Evolutionary conservation across 441 rosid species (phyloP).

Genomic region (Flueggea neowawraea): DNA sequence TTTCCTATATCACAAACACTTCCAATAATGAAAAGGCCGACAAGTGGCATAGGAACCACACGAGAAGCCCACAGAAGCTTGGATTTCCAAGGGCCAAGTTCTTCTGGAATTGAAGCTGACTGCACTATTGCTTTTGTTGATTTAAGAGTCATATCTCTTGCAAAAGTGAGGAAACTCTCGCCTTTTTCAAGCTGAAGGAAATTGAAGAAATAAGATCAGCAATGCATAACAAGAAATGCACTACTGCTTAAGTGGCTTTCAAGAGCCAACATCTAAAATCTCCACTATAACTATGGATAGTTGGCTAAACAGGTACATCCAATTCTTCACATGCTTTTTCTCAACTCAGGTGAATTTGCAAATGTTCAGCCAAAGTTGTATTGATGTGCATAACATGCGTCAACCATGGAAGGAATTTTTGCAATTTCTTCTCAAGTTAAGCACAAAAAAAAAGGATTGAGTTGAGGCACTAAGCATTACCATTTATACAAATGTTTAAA

Average conservation of each 20-base stretch:
- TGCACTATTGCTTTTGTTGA: conserved; percentile 84
- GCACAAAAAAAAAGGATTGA: no score
- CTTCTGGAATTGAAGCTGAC: conserved; percentile 50
- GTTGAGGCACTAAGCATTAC: no score
- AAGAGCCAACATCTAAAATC: no score
- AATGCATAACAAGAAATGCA: background rate
- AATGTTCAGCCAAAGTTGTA: no score
- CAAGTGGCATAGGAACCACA: conserved; percentile 92
- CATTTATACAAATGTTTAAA: no score
- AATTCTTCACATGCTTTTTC: no score
- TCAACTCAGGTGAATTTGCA: no score
- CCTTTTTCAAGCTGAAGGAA: conserved; percentile 75
- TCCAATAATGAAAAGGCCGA: conserved; percentile 79
- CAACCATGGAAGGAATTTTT: no score
- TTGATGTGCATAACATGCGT: no score
- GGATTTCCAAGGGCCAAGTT: conserved; percentile 87
- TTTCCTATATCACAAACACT: conserved; percentile 61
- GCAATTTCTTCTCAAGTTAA: no score
- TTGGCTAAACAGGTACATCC: no score
- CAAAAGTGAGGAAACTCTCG: conserved; percentile 85
- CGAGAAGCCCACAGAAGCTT: conserved; percentile 95
- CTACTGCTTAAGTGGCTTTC: background rate
- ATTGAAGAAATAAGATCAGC: background rate
- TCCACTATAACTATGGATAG: no score
- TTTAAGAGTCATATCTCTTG: conserved; percentile 79